These are phyloP conservation scores for Exophiala sp. DNA, from an alignment of 2,329 filamentous ascomycete species.

Conservation along the genomic window DNA sequence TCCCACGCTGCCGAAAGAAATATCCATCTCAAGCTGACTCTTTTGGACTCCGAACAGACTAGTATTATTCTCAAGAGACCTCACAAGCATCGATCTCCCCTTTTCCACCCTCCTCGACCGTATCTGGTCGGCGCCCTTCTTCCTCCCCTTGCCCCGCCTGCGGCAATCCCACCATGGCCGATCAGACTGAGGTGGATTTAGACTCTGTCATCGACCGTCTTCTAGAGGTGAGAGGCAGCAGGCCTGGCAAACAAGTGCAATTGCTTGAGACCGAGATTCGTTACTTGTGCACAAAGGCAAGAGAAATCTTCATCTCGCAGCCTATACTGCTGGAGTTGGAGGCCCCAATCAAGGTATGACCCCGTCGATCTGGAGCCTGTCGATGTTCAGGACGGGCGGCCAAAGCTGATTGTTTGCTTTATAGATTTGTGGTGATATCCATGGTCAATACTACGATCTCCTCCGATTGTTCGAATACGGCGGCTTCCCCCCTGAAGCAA, in stretches of 20 bases:
- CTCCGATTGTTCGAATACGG: conserved; percentile 97
- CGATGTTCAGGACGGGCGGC: no score
- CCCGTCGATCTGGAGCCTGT: not conserved
- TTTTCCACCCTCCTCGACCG: conserved; percentile 17
- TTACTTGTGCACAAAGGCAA: conserved; percentile 94
- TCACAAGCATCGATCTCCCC: conserved; percentile 14
- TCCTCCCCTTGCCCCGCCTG: conserved; percentile 21
- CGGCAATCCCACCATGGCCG: conserved; percentile 55
- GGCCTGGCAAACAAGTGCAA: conserved; percentile 97
- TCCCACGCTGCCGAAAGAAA: not conserved
- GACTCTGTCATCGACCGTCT: conserved; percentile 99
- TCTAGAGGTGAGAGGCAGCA: conserved; percentile 93
- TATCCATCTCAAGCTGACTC: conserved; percentile 16
- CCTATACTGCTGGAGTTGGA: conserved; percentile 96
- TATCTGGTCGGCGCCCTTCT: conserved; percentile 25
- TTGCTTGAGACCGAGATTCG: conserved; percentile 93
- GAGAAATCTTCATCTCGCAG: conserved; percentile 99
- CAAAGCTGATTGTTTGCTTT: no score
- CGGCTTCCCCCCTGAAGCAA: conserved; percentile 95
- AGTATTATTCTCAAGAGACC: conserved; percentile 4
- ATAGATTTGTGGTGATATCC: conserved; percentile 99
- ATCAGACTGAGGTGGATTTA: conserved; percentile 87
- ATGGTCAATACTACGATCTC: conserved; percentile 98
- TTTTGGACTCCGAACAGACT: conserved; percentile 6
- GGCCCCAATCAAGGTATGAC: conserved; percentile 91